A percentile compares a stretch with the other conserved stretches of the same genome.
phyloP scores from a whole-genome alignment of 2,329 filamentous ascomycete genomes.

The Keithomyces neogunnii region DNA sequence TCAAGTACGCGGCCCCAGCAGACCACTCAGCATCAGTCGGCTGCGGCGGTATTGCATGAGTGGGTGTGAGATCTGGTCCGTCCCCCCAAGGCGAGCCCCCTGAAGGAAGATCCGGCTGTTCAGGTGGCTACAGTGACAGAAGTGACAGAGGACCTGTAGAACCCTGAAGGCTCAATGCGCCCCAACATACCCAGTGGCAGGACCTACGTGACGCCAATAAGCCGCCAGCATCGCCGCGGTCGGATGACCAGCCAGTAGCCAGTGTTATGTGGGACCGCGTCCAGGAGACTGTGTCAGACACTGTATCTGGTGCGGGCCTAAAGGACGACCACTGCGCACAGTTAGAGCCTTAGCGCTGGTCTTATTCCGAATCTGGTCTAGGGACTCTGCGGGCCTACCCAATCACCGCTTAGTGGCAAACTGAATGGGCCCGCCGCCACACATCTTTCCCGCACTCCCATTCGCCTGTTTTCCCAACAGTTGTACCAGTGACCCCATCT shows the following conservation, averaged over 20 bases:
- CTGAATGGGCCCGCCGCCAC: background rate
- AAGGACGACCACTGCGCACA: slow-evolving; percentile 14
- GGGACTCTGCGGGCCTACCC: slow-evolving; percentile 14
- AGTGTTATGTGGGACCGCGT: background rate
- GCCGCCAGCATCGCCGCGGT: background rate
- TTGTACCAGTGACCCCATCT: slow-evolving; percentile 11
- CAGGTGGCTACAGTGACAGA: background rate
- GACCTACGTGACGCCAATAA: background rate
- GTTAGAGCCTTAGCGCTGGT: slow-evolving; percentile 17
- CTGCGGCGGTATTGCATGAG: background rate
- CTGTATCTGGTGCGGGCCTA: background rate
- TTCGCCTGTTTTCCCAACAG: slow-evolving; percentile 18
- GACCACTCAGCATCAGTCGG: background rate
- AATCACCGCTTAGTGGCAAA: slow-evolving; percentile 26
- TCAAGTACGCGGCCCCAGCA: too few relatives aligned
- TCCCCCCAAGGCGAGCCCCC: too few relatives aligned
- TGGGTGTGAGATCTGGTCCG: background rate
- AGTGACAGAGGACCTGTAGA: background rate
- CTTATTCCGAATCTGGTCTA: slow-evolving; percentile 7
- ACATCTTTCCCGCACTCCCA: slow-evolving; percentile 12
- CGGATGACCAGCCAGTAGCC: background rate
- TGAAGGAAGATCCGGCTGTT: too few relatives aligned
- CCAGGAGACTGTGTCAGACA: background rate
- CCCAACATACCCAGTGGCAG: background rate
- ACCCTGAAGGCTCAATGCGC: background rate